Evolutionary conservation across 441 rosid species (phyloP).

Genomic region (Aleurites moluccanus): DNA sequence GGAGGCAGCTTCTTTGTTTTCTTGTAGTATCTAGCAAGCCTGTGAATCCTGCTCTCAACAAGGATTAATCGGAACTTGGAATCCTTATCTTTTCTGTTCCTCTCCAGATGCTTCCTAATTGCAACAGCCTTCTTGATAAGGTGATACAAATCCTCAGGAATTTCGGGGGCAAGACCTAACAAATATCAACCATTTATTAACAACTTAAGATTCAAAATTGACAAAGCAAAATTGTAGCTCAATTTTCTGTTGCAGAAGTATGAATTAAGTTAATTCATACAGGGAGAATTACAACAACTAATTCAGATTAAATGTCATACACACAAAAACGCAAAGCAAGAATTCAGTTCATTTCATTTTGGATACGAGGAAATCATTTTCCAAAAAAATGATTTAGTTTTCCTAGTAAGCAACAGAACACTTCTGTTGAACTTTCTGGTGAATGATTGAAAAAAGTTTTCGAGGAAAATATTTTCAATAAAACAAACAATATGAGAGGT

Average conservation of each 20-base stretch:
- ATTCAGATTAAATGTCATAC: too few relatives aligned
- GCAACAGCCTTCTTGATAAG: conserved; percentile 79
- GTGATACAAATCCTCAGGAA: conserved; percentile 74
- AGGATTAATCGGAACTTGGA: conserved; percentile 77
- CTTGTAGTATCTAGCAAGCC: conserved; percentile 78
- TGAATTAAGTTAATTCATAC: too few relatives aligned
- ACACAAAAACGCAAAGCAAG: too few relatives aligned
- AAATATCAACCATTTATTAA: background rate
- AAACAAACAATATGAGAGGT: too few relatives aligned
- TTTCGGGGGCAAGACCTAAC: conserved; percentile 63
- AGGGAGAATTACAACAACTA: background rate
- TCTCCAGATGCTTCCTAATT: conserved; percentile 77
- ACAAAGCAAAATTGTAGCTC: background rate
- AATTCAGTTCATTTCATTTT: too few relatives aligned
- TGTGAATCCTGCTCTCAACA: conserved; percentile 78
- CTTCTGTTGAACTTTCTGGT: too few relatives aligned
- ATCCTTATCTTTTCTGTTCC: conserved; percentile 82
- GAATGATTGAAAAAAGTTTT: too few relatives aligned
- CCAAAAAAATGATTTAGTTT: too few relatives aligned
- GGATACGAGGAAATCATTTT: too few relatives aligned
- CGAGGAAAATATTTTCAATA: too few relatives aligned
- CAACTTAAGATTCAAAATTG: background rate
- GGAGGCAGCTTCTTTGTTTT: conserved; percentile 84
- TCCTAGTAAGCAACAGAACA: too few relatives aligned
- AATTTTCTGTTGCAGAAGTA: background rate